Evolutionary conservation across 306 rosid genomes (phyloP).

Genomic region (Fragaria ananassa): DNA sequence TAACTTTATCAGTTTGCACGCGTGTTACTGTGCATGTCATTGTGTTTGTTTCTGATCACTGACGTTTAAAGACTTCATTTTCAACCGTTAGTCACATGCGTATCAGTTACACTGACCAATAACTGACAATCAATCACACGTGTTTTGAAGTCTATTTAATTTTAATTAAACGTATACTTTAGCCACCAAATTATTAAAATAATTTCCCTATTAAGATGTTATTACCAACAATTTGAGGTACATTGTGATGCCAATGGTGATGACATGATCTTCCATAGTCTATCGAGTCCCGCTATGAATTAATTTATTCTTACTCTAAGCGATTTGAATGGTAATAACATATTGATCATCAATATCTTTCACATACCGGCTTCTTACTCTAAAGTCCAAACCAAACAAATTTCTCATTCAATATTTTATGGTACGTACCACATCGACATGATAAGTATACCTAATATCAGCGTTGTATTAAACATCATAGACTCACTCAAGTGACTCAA

Average conservation of each 20-base stretch:
- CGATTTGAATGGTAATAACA: not conserved
- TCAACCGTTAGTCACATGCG: not conserved
- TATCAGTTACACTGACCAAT: not conserved
- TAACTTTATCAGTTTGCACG: not conserved
- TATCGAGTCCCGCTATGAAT: not conserved
- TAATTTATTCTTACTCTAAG: not conserved
- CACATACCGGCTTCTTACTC: not conserved
- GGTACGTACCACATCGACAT: conserved; percentile 8
- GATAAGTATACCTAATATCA: not conserved
- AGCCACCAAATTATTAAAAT: not conserved
- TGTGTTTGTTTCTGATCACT: not conserved
- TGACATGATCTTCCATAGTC: not conserved
- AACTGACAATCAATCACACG: not conserved
- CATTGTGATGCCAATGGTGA: not conserved
- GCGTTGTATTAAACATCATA: not conserved
- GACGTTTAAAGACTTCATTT: not conserved
- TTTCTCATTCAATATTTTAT: not conserved
- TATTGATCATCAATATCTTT: not conserved
- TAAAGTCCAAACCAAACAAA: not conserved
- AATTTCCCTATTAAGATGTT: not conserved
- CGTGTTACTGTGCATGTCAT: conserved; percentile 6
- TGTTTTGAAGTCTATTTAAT: not conserved
- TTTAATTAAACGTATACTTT: not conserved
- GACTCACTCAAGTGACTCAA: not conserved
- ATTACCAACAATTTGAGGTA: not conserved